Evolutionary conservation across 176 grass and related monocot species (phyloP), one percentile per base, ranked within the genome.

Genomic region (Aegilops sharonensis): DNA sequence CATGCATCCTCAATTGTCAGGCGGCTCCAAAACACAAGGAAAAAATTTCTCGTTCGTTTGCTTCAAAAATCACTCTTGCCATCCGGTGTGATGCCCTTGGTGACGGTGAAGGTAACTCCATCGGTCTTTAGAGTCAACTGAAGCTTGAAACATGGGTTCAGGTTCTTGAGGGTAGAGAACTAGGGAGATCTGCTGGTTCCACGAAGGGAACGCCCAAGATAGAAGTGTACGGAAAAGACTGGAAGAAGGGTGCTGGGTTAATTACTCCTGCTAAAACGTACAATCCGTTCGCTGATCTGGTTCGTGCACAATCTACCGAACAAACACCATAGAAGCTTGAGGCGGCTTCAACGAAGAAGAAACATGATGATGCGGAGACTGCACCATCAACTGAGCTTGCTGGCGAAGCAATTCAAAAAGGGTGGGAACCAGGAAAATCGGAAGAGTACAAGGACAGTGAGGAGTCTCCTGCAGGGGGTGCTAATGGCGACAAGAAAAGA

Each of bases 1-100:
- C 94, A 95, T 88, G 97, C 94, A 72, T 95, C 97, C 32, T 84
- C 94, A 72, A 91, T 98, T 84, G 96, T 45, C 92, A 98, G 81
- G 96, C 96, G 12, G 87, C 96, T 78, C 93, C 90, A 68, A 95
- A 94, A 64, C 78, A 95, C 72, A 98, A 95, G 65, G 94, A 90
- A 31, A 95, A 92, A 68, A 98, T 95, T n/a, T 92, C 94, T 74
- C 97, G 89, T 42, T 98, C 90, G 45, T 87, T 98, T 83, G 90
- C 92, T 69, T 86, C 97, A 32, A 98, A 98, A 72, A 45, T 85
- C 56, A 90, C 97, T 29, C 87, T 98, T 73, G 88, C 97, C 21
- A 92, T 98, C 31, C 45, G 92, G 3, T 98, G 87, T 75, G 93
- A 98, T 95, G 93, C 93, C 61, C 92, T 98, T 86, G 93, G 82